A percentile compares a stretch with the other conserved stretches of the same genome.
phyloP scores from a whole-genome alignment of 768 basidiomycete species.

The Mycena filopes region DNA sequence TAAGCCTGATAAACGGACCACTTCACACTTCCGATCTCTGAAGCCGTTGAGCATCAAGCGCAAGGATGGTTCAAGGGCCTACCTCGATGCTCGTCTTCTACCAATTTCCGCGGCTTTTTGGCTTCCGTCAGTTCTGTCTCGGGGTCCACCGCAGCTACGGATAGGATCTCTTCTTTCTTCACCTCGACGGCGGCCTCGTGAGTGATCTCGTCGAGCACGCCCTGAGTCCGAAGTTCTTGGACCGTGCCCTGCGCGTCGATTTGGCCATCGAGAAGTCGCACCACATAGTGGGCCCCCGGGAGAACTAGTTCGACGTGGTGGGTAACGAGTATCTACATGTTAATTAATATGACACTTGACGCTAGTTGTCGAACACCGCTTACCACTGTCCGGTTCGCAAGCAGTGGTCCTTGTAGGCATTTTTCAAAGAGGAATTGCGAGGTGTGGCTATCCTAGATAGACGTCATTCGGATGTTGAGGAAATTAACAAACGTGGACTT shows the following conservation, averaged over 20 bases:
- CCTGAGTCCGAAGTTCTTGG: constrained; percentile 68
- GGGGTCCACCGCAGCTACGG: constrained; percentile 31
- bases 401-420: constrained; percentile 73
- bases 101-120: constrained; percentile 77
- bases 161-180: constrained; percentile 55
- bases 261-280: constrained; percentile 84
- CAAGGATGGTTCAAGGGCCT: neutral
- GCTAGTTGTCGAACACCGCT: neutral
- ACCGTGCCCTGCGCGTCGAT: constrained; percentile 81
- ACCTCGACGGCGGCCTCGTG: constrained; percentile 62
- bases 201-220: constrained; percentile 69
- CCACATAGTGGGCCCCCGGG: constrained; percentile 75
- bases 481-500: constrained; percentile 22
- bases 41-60: neutral
- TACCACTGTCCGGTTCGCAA: constrained; percentile 72
- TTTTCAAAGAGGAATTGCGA: constrained; percentile 70
- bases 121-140: constrained; percentile 31
- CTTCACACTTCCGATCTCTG: constrained; percentile 82
- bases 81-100: constrained; percentile 81
- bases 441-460: constrained; percentile 69
- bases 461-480: too few species aligned
- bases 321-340: constrained; percentile 64
- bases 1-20: constrained; percentile 79
- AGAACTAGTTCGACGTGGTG: constrained; percentile 90
- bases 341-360: too few species aligned